Evolutionary conservation across 1,284 basidiomycete species (phyloP).

Genomic region (Ceratobasidium theobromae): DNA sequence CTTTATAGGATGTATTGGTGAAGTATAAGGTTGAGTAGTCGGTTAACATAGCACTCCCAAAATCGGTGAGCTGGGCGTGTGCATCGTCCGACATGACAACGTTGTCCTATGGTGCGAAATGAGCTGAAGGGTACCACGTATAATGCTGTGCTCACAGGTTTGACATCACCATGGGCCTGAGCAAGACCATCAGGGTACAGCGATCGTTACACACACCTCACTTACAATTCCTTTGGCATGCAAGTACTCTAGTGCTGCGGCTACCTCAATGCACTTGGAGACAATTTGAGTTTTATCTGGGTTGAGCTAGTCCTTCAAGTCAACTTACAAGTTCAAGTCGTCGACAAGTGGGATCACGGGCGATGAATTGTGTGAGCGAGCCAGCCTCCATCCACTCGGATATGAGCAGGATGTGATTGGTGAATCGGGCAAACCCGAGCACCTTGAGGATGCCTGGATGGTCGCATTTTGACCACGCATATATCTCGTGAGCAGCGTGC

Average conservation of each 20-base stretch:
- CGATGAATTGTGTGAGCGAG: not conserved
- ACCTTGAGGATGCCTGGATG: not conserved
- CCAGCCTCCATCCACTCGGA: constrained; percentile 13
- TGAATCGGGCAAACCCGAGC: not conserved
- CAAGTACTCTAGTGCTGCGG: not conserved
- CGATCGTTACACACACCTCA: not conserved
- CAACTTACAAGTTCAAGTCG: constrained; percentile 1
- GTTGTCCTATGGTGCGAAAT: not conserved
- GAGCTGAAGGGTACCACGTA: too few relatives aligned
- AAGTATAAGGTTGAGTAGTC: not conserved
- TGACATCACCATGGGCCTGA: constrained; percentile 23
- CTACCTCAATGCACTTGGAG: constrained; percentile 13
- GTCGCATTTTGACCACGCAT: constrained; percentile 21
- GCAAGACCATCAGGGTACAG: not conserved
- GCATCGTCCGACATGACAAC: constrained; percentile 7
- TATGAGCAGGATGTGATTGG: not conserved
- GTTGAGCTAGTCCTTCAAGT: not conserved
- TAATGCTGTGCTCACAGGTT: not conserved
- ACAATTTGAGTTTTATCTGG: not conserved
- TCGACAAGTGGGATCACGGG: not conserved
- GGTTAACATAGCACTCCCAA: constrained; percentile 14
- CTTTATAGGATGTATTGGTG: not conserved
- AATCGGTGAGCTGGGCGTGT: not conserved
- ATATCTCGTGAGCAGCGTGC: constrained; percentile 16
- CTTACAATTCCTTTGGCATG: constrained; percentile 8